A percentile compares a stretch with the other conserved stretches of the same genome.
Conservation (phyloP, 2,329 filamentous ascomycete genomes). For the Myriosclerotinia curreyana region DNA sequence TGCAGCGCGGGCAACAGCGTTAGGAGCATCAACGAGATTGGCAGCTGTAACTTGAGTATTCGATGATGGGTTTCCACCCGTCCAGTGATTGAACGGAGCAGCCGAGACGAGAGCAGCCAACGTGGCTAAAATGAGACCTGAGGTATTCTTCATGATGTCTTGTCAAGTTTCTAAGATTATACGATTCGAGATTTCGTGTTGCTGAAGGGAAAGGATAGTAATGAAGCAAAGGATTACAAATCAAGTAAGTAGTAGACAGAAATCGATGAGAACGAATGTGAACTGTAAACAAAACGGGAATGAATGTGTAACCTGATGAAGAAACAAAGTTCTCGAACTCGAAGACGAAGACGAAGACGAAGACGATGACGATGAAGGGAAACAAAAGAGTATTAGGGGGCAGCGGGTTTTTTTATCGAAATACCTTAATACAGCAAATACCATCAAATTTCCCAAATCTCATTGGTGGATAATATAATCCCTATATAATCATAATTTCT, state of each 20-base stretch:
- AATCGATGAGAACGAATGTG: constrained; percentile 9
- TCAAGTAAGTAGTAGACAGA: not conserved
- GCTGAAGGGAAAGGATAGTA: too few relatives aligned
- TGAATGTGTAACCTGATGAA: not conserved
- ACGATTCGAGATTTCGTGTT: not conserved
- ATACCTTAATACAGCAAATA: too few relatives aligned
- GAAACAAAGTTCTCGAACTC: not conserved
- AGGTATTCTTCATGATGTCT: constrained; percentile 9
- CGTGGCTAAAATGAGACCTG: not conserved
- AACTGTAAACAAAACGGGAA: not conserved
- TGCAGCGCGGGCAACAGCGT: not conserved
- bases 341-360: too few relatives aligned
- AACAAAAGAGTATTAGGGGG: too few relatives aligned
- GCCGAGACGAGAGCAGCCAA: not conserved
- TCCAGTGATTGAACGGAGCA: constrained; percentile 4
- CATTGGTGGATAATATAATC: too few relatives aligned
- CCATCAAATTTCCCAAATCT: too few relatives aligned
- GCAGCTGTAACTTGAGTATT: not conserved
- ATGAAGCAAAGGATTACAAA: not conserved
- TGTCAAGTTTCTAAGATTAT: not conserved
- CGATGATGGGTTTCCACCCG: too few relatives aligned
- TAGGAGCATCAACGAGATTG: not conserved
- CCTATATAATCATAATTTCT: too few relatives aligned
- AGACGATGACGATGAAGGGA: not conserved
- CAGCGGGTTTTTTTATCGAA: too few relatives aligned